Base-by-base conservation (phyloP, 306 rosid genomes). In the Biancaea sappan region DNA sequence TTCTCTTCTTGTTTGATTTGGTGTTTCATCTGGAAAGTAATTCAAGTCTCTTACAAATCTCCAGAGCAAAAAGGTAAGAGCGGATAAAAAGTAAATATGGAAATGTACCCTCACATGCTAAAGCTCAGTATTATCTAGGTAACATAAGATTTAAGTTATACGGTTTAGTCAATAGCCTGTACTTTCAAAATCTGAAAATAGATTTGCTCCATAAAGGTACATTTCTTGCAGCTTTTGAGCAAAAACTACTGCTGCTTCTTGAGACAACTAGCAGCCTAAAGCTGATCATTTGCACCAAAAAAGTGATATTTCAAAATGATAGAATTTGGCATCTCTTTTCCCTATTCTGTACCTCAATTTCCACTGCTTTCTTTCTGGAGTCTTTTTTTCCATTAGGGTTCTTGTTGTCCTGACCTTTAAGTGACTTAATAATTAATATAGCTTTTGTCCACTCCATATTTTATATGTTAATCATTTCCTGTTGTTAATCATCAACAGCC, bases 401-500 rank as follows among this genome's bases (percentile, higher is more conserved):
- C 50, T 46, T 52, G 15, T 29, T 28, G 31, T 12, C 71, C 70
- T 66, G 51, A 10, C 26, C 7, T 26, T 12, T 28, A 68, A 68
- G 53, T 61, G 58, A 69, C 28, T 24, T 50, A 22, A 40, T 67
- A 31, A 37, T 63, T 56, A 21, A 3, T 50, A 51, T 78, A 34
- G 67, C 64, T 29, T 34, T 35, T 56, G 29, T 41, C 26, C 38
- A 2, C 46, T 38, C 31, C 64, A 19, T 37, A 8, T 38, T 8
- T 14, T 52, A 5, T 57, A 71, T 77, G 41, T 53, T 51, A 7
- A 74, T 67, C 53, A 15, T 70, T 76, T 80, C 51, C 46, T 59
- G 43, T 46, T 75, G 0, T 52, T 61, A 73, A 53, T 66, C 70
- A 48, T 82, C 72, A 70, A 80, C 86, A 93, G 97, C 98, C 97